A percentile compares a stretch with the other conserved stretches of the same genome.
These are phyloP conservation scores for Pleurotus tuber-regium DNA, from an alignment of 768 basidiomycete genomes.

Conservation along the genomic window DNA sequence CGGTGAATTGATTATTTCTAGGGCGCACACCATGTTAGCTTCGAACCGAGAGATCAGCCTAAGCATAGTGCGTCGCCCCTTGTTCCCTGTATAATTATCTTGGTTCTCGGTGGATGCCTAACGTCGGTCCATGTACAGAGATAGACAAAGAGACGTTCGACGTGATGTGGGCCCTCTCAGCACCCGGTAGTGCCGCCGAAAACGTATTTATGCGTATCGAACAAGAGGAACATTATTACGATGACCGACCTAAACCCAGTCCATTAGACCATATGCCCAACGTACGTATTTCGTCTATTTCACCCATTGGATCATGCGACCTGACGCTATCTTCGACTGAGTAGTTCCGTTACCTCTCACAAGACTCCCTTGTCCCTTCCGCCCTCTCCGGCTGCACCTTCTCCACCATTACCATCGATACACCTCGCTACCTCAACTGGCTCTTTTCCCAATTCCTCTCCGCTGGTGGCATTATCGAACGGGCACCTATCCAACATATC, in stretches of 20 bases:
- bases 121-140: slow-evolving; percentile 30
- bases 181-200: slow-evolving; percentile 51
- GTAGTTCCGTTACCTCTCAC: slow-evolving; percentile 38
- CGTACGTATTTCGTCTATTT: slow-evolving; percentile 28
- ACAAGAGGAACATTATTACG: slow-evolving; percentile 60
- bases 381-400: slow-evolving; percentile 52
- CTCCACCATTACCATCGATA: slow-evolving; percentile 69
- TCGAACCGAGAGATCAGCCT: slow-evolving; percentile 45
- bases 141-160: slow-evolving; percentile 74
- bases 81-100: neutral
- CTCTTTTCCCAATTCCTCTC: slow-evolving; percentile 63
- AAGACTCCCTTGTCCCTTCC: slow-evolving; percentile 31
- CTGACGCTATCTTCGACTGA: no score
- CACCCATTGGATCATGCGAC: neutral
- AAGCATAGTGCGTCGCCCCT: slow-evolving; percentile 44
- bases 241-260: slow-evolving; percentile 36
- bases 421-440: slow-evolving; percentile 68
- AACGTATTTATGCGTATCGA: slow-evolving; percentile 61
- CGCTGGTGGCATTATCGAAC: slow-evolving; percentile 59
- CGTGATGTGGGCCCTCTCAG: slow-evolving; percentile 72
- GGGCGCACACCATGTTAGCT: slow-evolving; percentile 81
- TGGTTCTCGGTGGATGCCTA: no score
- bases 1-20: no score
- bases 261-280: slow-evolving; percentile 53
- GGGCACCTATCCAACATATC: slow-evolving; percentile 65